phyloP scores from a whole-genome alignment of 805 yeast genomes.

The Candida corydali region DNA sequence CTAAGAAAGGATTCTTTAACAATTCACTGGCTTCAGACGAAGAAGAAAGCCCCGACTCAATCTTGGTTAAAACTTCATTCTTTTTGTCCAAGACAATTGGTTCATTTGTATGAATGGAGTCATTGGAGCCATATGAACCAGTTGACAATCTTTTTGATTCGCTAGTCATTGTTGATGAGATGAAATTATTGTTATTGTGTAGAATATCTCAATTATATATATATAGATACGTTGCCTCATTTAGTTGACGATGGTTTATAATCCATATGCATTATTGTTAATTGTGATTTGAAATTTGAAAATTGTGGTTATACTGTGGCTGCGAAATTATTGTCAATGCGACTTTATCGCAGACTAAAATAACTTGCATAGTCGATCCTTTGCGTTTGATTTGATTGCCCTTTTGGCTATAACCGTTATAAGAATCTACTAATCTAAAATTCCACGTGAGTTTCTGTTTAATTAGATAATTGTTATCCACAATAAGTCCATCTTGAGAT shows the following conservation, averaged over 20 bases:
- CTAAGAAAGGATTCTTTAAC: slow-evolving; percentile 10
- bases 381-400: slow-evolving; percentile 1
- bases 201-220: no score
- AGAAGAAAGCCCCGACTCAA: slow-evolving; percentile 1
- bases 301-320: slow-evolving; percentile 5
- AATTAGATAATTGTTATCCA: no score
- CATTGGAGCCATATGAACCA: no score
- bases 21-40: slow-evolving; percentile 3
- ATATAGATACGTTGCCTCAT: not conserved
- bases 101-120: not conserved
- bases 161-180: not conserved
- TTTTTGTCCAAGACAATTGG: slow-evolving; percentile 1
- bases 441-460: no score
- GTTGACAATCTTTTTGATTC: not conserved
- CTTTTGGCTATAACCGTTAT: no score
- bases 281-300: not conserved
- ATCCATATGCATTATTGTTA: not conserved
- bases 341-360: not conserved
- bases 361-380: not conserved
- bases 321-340: not conserved
- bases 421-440: no score
- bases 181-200: no score
- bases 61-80: not conserved
- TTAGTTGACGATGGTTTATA: not conserved
- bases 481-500: no score